Conservation (phyloP, 805 yeast genomes). For the Monosporozyma unispora region DNA sequence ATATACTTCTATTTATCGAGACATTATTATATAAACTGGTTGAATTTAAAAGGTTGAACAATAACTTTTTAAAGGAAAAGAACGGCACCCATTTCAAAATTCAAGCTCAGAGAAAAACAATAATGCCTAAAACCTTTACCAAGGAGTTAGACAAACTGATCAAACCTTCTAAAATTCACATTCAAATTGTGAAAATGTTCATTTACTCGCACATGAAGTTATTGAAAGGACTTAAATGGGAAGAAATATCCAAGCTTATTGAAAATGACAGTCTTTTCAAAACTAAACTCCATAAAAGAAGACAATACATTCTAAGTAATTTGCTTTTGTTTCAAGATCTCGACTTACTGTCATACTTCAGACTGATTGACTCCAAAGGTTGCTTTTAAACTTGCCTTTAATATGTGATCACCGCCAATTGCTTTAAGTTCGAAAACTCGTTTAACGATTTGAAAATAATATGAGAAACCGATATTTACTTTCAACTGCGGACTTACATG, state of each 20-base stretch:
- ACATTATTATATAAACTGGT: neutral
- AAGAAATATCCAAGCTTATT: neutral
- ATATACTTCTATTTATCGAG: neutral
- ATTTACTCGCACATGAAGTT: neutral
- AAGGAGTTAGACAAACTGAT: neutral
- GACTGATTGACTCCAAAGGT: neutral
- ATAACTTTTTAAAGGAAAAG: neutral
- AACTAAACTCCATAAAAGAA: neutral
- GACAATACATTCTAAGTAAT: neutral
- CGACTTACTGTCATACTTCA: neutral
- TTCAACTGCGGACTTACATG: neutral
- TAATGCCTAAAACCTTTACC: neutral
- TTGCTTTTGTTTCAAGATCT: neutral
- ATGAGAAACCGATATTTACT: neutral
- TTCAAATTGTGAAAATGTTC: neutral
- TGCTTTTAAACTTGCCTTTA: neutral
- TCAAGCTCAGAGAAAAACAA: neutral
- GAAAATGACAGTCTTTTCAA: neutral
- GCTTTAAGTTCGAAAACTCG: neutral
- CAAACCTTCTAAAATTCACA: neutral
- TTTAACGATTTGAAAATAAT: neutral
- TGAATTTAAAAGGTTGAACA: neutral
- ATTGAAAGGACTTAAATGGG: neutral
- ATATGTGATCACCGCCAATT: neutral
- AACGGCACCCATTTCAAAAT: neutral